These are phyloP conservation scores for Phyllosticta paracitricarpa DNA, from an alignment of 2,329 filamentous ascomycete genomes.

Conservation along the genomic window DNA sequence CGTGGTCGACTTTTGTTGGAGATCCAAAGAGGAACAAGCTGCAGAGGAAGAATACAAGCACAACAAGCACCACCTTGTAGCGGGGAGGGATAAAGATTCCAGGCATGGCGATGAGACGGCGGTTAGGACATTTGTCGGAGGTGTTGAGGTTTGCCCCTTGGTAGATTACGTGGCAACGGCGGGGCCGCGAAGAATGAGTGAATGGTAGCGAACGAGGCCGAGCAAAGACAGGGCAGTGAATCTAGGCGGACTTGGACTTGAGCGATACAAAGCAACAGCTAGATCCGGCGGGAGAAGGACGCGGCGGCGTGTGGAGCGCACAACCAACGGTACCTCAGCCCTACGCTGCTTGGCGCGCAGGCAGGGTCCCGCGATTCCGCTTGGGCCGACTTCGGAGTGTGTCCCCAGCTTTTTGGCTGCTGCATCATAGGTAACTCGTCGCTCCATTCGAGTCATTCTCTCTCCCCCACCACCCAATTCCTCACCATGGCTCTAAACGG, in stretches of 20 bases:
- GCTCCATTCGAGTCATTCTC: background rate
- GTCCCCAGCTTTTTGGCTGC: conserved; percentile 9
- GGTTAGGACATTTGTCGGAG: background rate
- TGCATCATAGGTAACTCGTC: conserved; percentile 1
- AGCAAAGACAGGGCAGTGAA: background rate
- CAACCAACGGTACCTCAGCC: background rate
- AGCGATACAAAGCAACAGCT: background rate
- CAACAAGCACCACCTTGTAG: conserved; percentile 34
- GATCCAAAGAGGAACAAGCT: conserved; percentile 29
- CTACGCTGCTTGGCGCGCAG: background rate
- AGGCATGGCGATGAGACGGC: conserved; percentile 1
- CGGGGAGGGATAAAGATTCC: conserved; percentile 16
- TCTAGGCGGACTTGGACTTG: background rate
- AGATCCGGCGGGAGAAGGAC: background rate
- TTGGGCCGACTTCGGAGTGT: conserved; percentile 6
- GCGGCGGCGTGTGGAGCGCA: background rate
- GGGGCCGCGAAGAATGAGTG: background rate
- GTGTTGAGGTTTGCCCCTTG: background rate
- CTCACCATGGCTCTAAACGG: conserved; percentile 5
- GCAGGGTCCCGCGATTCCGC: background rate
- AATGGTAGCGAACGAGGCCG: background rate
- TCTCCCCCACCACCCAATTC: background rate
- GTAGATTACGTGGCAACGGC: background rate
- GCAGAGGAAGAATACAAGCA: conserved; percentile 24
- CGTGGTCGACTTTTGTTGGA: conserved; percentile 23